Conservation (phyloP, 2,329 filamentous ascomycete genomes). For the Xylaria sp. region DNA sequence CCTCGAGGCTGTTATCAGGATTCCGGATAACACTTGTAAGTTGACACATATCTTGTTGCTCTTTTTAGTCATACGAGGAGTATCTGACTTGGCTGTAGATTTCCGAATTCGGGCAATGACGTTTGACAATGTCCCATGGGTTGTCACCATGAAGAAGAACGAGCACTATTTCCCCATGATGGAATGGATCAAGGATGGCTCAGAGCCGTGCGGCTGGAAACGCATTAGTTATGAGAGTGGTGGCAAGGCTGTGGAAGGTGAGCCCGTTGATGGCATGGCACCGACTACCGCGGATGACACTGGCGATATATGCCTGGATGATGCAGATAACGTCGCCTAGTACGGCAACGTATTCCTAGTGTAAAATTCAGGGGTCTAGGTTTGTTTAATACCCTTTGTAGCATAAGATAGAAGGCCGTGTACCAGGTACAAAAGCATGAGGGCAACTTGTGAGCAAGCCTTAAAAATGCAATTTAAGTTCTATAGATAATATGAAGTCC, state of each 20-base stretch:
- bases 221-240: conserved; percentile 68
- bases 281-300: conserved; percentile 52
- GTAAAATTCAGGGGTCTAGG: conserved; percentile 9
- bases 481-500: neutral
- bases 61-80: conserved; percentile 8
- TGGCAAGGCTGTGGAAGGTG: conserved; percentile 62
- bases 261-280: conserved; percentile 61
- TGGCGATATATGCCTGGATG: conserved; percentile 37
- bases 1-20: conserved; percentile 81
- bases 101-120: conserved; percentile 98
- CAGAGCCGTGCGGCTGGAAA: conserved; percentile 69
- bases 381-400: conserved; percentile 30
- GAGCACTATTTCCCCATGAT: conserved; percentile 89
- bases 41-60: conserved; percentile 30
- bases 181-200: conserved; percentile 73
- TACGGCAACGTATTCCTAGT: neutral
- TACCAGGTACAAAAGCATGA: neutral
- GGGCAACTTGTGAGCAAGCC: neutral
- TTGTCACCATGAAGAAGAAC: conserved; percentile 99
- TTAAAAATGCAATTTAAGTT: conserved; percentile 4
- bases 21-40: conserved; percentile 92
- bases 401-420: conserved; percentile 25
- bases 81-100: conserved; percentile 60
- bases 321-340: neutral
- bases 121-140: conserved; percentile 98